Base-by-base conservation (phyloP, 768 basidiomycete species). In the Tylopilus rubrobrunneus region DNA sequence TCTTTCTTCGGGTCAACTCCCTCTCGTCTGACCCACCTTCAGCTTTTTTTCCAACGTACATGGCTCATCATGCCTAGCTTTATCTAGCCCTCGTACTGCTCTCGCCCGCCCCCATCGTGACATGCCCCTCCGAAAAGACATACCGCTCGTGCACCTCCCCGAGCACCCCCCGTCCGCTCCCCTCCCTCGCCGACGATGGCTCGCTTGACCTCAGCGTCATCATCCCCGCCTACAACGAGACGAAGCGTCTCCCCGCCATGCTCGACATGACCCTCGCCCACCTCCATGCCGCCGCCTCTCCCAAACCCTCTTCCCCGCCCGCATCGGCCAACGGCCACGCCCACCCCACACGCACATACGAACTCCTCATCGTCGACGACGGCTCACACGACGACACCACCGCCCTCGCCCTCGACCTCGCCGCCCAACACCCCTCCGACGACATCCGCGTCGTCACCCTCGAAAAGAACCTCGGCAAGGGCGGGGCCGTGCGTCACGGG, bases 151-250 rank as follows among this genome's bases (percentile, higher is more conserved):
- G 77, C 43, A 67, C 69, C n/a, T 80, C 79, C 31, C 78, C 82
- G 17, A 72, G 73, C 21, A 78, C 74, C n/a, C 76, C 80, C 1
- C 72, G 69, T n/a, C 81, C 81, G 1, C 73, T 91, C 5, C 73
- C 84, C 15, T 75, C 73, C 7, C 74, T 89, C 29, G 62, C 75
- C n/a, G 80, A 85, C 49, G 68, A 78, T 0, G 75, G 81, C 41
- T 74, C 79, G 1, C 76, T 92, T 47, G 86, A 87, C 64, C 76
- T 98, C 39, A 85, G 84, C 28, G 78, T 98, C 61, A 78, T 97
- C 60, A 82, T 97, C 10, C 95, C 95, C 11, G 94, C 95, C 0
- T 98, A 85, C 78, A 97, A 97, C 63, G 95, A 97, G 70, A 81
- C 82, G 5, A 71, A 78, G n/a, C 83, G 95, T 17, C 75, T 98